phyloP scores from a whole-genome alignment of 2,329 filamentous ascomycete genomes.

The Ceratocystis harringtonii region DNA sequence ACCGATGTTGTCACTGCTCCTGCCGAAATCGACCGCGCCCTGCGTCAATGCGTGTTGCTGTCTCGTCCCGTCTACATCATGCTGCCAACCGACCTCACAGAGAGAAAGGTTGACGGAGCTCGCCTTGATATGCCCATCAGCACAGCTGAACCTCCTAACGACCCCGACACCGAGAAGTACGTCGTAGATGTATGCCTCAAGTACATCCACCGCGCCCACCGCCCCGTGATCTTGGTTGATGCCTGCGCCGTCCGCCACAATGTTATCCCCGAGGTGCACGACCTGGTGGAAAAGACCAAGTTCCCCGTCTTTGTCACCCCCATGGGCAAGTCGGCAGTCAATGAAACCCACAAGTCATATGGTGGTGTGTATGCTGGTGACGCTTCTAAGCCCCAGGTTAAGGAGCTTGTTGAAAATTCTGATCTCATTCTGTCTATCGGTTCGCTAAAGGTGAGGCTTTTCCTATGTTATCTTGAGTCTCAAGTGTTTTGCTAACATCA shows the following conservation, averaged over 20 bases:
- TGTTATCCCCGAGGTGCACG: conserved; percentile 56
- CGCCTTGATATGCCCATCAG: conserved; percentile 57
- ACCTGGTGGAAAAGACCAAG: conserved; percentile 55
- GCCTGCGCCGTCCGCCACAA: conserved; percentile 68
- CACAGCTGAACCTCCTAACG: conserved; percentile 47
- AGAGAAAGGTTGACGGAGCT: conserved; percentile 59
- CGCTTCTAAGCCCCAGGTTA: conserved; percentile 51
- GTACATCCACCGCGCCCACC: conserved; percentile 56
- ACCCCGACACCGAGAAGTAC: conserved; percentile 59
- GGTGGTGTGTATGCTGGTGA: conserved; percentile 76
- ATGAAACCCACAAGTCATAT: conserved; percentile 61
- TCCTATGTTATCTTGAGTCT: background rate
- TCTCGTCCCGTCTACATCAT: conserved; percentile 73
- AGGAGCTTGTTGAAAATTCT: conserved; percentile 48
- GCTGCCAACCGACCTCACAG: conserved; percentile 66
- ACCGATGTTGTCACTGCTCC: conserved; percentile 56
- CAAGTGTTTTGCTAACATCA: background rate
- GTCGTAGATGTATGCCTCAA: conserved; percentile 67
- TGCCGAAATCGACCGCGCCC: conserved; percentile 59
- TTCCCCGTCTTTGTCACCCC: conserved; percentile 77
- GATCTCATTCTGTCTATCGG: conserved; percentile 60
- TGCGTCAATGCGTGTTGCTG: conserved; percentile 57
- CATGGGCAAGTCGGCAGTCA: conserved; percentile 75
- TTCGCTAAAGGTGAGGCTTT: conserved; percentile 33
- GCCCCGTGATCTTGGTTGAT: conserved; percentile 67